Percentiles rank a stretch among this genome's conserved stretches.
Conservation (phyloP, 441 rosid species). For the Aleurites moluccanus region DNA sequence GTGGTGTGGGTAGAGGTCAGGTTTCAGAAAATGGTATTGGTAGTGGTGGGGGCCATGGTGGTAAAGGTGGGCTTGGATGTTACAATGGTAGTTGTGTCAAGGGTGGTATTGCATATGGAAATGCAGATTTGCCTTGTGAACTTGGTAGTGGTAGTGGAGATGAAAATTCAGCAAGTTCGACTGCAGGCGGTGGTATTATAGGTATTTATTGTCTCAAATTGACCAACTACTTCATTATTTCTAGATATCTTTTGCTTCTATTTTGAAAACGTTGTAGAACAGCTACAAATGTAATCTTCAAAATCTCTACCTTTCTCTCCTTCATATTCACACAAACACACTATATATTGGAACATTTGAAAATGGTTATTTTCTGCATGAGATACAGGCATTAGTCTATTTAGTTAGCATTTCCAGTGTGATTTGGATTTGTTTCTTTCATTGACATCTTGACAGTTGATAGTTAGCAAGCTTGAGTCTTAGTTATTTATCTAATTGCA, state of each 20-base stretch:
- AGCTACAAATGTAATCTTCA: neutral
- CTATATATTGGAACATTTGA: neutral
- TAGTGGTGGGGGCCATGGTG: conserved; percentile 99
- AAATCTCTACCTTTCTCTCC: neutral
- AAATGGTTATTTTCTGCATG: neutral
- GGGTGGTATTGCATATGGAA: conserved; percentile 92
- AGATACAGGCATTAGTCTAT: neutral
- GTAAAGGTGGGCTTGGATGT: conserved; percentile 88
- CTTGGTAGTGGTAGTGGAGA: conserved; percentile 99
- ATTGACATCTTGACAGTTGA: neutral
- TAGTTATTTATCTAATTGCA: conserved; percentile 3
- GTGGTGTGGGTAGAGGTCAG: conserved; percentile 89
- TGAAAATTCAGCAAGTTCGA: conserved; percentile 54
- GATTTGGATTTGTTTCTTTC: neutral
- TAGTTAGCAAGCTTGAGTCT: neutral
- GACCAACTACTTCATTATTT: neutral
- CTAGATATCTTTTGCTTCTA: conserved; percentile 2
- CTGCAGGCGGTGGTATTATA: conserved; percentile 96
- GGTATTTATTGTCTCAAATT: conserved; percentile 44
- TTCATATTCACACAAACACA: neutral
- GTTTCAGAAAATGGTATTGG: conserved; percentile 72
- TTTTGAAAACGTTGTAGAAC: neutral
- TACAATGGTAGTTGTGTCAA: conserved; percentile 52
- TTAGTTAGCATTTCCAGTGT: neutral
- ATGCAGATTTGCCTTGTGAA: conserved; percentile 90